Evolutionary conservation across 1,284 basidiomycete genomes (phyloP), one percentile per base, ranked within the genome.

Genomic region (Pseudozyma sp.): DNA sequence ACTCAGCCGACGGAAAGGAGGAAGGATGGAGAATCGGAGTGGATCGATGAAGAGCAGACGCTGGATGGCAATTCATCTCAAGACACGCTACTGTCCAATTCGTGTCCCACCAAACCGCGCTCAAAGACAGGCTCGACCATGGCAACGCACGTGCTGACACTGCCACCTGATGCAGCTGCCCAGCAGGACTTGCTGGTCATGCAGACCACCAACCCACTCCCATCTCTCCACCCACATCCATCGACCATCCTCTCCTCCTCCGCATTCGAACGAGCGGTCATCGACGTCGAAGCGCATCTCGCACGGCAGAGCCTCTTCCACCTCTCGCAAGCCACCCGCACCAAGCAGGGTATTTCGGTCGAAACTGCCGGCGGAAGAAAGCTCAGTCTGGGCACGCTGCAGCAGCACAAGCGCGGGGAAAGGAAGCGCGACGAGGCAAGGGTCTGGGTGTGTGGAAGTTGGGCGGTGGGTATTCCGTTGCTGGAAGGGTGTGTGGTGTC

Each of bases 181-280:
- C 13, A 4, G 10, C 35, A 19, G 1, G 14, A 52, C 6, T 14
- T 53, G 29, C 30, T 69, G 7, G 31, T 83, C 10, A 66, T 82
- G 60, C 81, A 83, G 42, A 81, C 81, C 11, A 83, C 81, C 4
- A 83, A 83, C 48, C 80, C 81, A 6, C 60, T 75, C 9, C 33
- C 64, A 0, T 19, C 37, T 2, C 59, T 79, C 7, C 16, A 53
- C 2, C 81, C 81, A 1, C 24, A 34, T 4, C 46, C 62, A 3
- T 37, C 57, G 7, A 43, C 17, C 6, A 52, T 74, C 10, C 53
- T 83, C 11, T 68, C 68, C 19, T 11, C 43, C 2, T 73, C 75
- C 35, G 48, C 53, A 0, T 83, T 83, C 52, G 68, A 79, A 44
- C 56, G 81, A 3, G 80, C 75, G 7, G 70, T 83, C 7, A 69